Conservation (phyloP, 768 basidiomycete genomes). For the Butyriboletus loyo region DNA sequence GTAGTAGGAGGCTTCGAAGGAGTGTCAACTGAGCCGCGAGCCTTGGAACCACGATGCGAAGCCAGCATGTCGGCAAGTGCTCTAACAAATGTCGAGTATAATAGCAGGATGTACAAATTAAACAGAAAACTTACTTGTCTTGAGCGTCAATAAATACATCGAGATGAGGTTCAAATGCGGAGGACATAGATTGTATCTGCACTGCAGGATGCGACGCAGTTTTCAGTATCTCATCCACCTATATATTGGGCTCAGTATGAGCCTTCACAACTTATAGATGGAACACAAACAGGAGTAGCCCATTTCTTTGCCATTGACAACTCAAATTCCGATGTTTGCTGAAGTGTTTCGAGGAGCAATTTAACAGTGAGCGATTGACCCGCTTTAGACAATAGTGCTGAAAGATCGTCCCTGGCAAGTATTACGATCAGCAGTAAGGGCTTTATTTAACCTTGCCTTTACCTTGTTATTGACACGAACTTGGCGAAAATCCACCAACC, state of each 20-base stretch:
- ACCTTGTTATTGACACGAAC: constrained; percentile 93
- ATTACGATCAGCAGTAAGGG: background rate
- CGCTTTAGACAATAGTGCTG: constrained; percentile 75
- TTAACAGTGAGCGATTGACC: constrained; percentile 72
- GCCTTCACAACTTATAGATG: background rate
- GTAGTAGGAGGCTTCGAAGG: constrained; percentile 25
- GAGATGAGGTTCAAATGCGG: constrained; percentile 93
- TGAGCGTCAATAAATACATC: constrained; percentile 94
- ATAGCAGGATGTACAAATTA: background rate
- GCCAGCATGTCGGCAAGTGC: constrained; percentile 89
- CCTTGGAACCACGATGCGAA: constrained; percentile 63
- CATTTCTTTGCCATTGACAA: constrained; percentile 77
- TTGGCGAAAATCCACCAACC: constrained; percentile 77
- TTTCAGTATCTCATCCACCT: constrained; percentile 68
- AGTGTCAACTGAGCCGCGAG: constrained; percentile 67
- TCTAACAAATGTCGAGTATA: constrained; percentile 37
- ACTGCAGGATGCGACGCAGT: constrained; percentile 48
- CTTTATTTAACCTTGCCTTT: background rate
- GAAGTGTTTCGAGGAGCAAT: constrained; percentile 79
- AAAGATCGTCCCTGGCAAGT: constrained; percentile 71
- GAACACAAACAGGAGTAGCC: constrained; percentile 59
- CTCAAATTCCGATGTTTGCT: constrained; percentile 88
- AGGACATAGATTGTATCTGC: constrained; percentile 66
- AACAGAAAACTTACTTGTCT: constrained; percentile 67
- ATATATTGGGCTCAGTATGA: background rate